Evolutionary conservation across 352 stramenopile species (phyloP).

Genomic region (Phytophthora ohioensis): DNA sequence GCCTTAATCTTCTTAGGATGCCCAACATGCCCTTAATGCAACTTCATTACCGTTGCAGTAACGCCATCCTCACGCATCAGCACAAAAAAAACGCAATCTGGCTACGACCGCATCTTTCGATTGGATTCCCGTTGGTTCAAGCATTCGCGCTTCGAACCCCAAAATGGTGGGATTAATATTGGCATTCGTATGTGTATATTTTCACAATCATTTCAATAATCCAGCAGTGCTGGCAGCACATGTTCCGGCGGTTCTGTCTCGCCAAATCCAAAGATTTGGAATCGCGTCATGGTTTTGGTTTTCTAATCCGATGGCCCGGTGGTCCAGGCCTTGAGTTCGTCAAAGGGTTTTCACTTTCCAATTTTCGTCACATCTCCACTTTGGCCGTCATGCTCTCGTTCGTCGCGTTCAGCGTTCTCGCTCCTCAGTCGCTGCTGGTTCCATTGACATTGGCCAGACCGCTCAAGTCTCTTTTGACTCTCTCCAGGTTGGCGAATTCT

Average conservation of each 20-base stretch:
- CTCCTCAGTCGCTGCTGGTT: constrained; percentile 25
- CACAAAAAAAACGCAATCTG: no score
- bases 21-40: no score
- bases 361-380: constrained; percentile 2
- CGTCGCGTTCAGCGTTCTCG: constrained; percentile 13
- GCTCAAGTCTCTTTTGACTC: constrained; percentile 22
- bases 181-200: not conserved
- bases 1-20: no score
- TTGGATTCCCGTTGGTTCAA: no score
- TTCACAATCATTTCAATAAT: constrained; percentile 19
- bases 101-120: no score
- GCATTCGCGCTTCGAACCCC: no score
- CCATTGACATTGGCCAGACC: constrained; percentile 15
- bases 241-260: constrained; percentile 4
- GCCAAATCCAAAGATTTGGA: constrained; percentile 15
- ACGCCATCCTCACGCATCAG: no score
- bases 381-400: constrained; percentile 24
- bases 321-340: constrained; percentile 8
- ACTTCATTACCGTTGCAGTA: no score
- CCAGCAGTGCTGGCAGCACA: not conserved
- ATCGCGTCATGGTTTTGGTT: constrained; percentile 15
- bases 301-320: constrained; percentile 16
- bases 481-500: constrained; percentile 41
- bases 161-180: not conserved
- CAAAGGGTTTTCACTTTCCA: constrained; percentile 16